phyloP scores from a whole-genome alignment of 352 stramenopile species.

The Phytopythium oedochilum region DNA sequence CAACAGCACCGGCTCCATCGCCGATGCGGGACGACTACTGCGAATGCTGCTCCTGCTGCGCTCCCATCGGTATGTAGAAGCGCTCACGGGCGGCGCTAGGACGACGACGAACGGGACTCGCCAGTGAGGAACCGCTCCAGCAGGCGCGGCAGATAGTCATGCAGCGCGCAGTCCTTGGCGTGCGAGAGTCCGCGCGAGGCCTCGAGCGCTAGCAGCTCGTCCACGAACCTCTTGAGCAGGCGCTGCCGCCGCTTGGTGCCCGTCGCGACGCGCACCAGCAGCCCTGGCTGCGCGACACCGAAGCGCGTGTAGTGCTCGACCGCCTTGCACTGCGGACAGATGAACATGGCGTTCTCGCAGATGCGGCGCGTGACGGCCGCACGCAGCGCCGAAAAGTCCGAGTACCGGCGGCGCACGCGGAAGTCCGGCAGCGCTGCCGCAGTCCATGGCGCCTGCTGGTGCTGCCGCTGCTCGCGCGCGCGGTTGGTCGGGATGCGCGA shows the following conservation, averaged over 20 bases:
- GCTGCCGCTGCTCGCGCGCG: neutral
- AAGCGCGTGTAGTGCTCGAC: slow-evolving; percentile 41
- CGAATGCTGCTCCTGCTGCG: neutral
- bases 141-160: slow-evolving; percentile 24
- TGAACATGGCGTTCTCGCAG: slow-evolving; percentile 36
- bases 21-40: no score
- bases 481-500: slow-evolving; percentile 5
- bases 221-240: slow-evolving; percentile 34
- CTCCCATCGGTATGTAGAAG: neutral
- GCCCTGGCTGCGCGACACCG: slow-evolving; percentile 27
- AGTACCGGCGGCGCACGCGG: slow-evolving; percentile 19
- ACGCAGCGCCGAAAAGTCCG: slow-evolving; percentile 20
- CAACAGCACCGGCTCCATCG: neutral
- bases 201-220: slow-evolving; percentile 29
- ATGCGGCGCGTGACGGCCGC: slow-evolving; percentile 17
- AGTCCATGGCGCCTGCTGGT: neutral
- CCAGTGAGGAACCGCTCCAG: slow-evolving; percentile 25
- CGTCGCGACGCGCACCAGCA: slow-evolving; percentile 25
- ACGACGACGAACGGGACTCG: neutral
- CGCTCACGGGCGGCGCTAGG: neutral
- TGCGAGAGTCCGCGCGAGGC: slow-evolving; percentile 15
- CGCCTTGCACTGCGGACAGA: slow-evolving; percentile 42
- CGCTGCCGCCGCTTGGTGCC: slow-evolving; percentile 30
- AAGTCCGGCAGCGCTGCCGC: slow-evolving; percentile 4
- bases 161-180: slow-evolving; percentile 19